A percentile compares a stretch with the other conserved stretches of the same genome.
phyloP scores from a whole-genome alignment of 139 green algal genomes.

The Chlorella ohadii region DNA sequence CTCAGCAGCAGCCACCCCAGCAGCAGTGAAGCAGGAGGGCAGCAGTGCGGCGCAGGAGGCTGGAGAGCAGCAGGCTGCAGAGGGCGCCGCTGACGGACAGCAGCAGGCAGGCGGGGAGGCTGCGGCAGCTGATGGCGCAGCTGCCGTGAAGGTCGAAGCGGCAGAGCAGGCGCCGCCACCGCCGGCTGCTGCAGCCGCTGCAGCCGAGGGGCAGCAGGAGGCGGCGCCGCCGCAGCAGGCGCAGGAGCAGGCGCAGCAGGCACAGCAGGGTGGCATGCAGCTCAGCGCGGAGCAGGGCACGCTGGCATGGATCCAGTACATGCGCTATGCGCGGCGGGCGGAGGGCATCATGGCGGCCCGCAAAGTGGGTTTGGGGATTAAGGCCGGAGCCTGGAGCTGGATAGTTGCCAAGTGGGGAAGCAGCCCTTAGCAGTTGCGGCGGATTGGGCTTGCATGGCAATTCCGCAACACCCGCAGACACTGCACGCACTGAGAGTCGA shows the following conservation, averaged over 20 bases:
- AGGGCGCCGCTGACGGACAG: not conserved
- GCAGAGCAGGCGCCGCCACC: not conserved
- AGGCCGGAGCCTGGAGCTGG: too few species aligned
- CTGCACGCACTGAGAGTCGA: not conserved
- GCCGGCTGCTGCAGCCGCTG: not conserved
- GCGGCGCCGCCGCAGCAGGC: not conserved
- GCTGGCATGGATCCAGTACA: slow-evolving; percentile 88
- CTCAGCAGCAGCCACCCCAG: not conserved
- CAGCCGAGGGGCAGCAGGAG: slow-evolving; percentile 4
- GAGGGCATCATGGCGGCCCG: slow-evolving; percentile 67
- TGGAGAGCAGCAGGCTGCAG: not conserved
- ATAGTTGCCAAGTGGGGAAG: too few species aligned
- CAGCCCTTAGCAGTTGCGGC: too few species aligned
- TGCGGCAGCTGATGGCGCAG: not conserved
- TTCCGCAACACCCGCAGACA: too few species aligned
- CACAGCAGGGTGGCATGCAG: not conserved
- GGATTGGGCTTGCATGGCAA: too few species aligned
- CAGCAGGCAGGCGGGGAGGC: not conserved
- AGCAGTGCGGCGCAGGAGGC: not conserved
- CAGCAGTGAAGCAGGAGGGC: not conserved
- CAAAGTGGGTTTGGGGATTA: slow-evolving; percentile 63
- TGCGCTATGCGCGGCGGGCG: slow-evolving; percentile 77
- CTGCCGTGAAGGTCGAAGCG: not conserved
- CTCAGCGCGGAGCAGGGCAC: slow-evolving; percentile 57
- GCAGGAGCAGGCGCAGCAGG: not conserved